Base-by-base conservation (phyloP, 345 rosid species). In the Aegle marmelos region DNA sequence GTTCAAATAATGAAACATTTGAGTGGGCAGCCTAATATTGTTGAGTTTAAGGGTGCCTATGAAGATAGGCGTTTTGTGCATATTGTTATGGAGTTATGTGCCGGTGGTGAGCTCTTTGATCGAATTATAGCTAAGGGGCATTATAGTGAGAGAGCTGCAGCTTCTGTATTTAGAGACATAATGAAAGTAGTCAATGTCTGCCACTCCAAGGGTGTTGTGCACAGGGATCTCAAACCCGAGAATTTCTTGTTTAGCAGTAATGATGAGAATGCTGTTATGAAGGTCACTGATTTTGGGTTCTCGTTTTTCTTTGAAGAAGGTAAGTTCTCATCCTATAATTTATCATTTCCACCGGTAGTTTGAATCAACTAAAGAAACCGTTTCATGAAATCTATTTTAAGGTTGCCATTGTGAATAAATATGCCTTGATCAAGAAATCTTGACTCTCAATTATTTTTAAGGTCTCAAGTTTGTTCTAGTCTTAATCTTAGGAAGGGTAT, bases 141-240 rank as follows among this genome's bases (percentile, higher is more conserved):
- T 79, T 86, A 82, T 61, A 76, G 78, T 2, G 88, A 86, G 77
- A 79, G 61, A 50, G 86, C 76, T 69, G 86, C 88, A 9, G 83
- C 85, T 70, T 77, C 36, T 45, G 75, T 76, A 60, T 86, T 76
- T 70, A 67, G 79, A 62, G 71, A 70, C 22, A 74, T 83, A 2
- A 74, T 83, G 69, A 68, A 83, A 59, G 84, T 83, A 25, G 86
- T 86, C 83, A 24, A 91, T 61, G 88, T 89, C 59, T 94, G 97
- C 54, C 97, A 94, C 83, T 91, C 89, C 70, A 91, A 92, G 94
- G 98, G 97, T 34, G 97, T 94, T 70, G 83, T 92, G 88, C 98
- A 92, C 70, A 89, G 95, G 76, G 86, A 85, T 68, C 82, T 85
- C 48, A 86, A 86, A 73, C 86, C 86, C 0, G 86, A 86, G 84